Base-by-base conservation (phyloP, 2,329 filamentous ascomycete species). In the Calonectria hongkongensis region DNA sequence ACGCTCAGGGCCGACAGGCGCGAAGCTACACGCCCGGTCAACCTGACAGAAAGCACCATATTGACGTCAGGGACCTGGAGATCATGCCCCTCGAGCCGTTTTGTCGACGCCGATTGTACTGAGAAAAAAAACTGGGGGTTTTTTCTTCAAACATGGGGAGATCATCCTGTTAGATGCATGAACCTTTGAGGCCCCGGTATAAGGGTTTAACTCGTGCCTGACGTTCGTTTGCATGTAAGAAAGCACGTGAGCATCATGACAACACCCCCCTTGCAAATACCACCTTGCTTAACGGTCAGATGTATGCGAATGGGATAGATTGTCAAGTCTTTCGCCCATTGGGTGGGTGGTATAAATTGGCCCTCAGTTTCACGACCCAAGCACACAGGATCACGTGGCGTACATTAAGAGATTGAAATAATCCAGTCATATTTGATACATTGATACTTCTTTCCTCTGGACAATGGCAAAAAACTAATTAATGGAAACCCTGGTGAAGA, bases 31-130 rank as follows among this genome's bases (percentile, higher is more conserved):
- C 66, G 47, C 36, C 66, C 33, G 33, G 68, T 50, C 30, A 73
- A 47, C 33, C 66, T 70, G 33, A 50, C 56, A 30, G 71, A 71
- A 21, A 69, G 68, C 54, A 75, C 48, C 73, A 75, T 75, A 43
- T 68, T 54, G 66, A 65, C 56, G 45, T 41, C 69, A 66, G 41
- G 65, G 68, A 67, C 62, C 48, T 66, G 7, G 66, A 66, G 50
- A 33, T 67, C 68, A 54, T 64, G 58, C 71, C 68, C 68, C 39
- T 67, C 21, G 28, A 68, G 64, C 69, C 47, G 36, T 48, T 51
- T 56, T 43, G 39, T 48, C 30, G 30, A 27, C 33, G 33, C n/a
- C 21, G 47, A 30, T 43, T 28, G n/a, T 41, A 18, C 9, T 12
- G n/a, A 13, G 10, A 30, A 54, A 39, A 39, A 28, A 60, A 60